Base-by-base conservation (phyloP, 108 stramenopile genomes). In the Mediolabrus comicus region DNA sequence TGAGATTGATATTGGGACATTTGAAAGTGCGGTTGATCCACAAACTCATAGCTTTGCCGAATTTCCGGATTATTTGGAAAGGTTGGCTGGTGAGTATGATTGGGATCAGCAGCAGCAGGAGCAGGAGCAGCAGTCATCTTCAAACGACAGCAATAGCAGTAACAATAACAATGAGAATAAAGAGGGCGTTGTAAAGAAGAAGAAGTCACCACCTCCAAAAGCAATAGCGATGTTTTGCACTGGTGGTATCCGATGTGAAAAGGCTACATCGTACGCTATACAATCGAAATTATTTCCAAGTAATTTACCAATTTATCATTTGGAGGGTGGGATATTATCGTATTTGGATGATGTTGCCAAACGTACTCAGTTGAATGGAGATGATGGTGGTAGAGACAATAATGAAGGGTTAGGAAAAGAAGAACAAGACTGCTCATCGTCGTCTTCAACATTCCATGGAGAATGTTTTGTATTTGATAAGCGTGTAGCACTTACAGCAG, bases 211-310 rank as follows among this genome's bases (percentile, higher is more conserved):
- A 12, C 68, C 74, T 22, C 78, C 78, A 2, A 77, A 86, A 51
- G 88, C 81, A 38, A 79, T 97, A 34, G 94, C 96, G 71, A 96
- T 98, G 95, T 98, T 95, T 85, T 98, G 97, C 72, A 94, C 92
- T 0, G 97, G 97, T 11, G 97, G 97, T 1, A 95, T 98, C 56
- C 92, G 97, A 16, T 98, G 97, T 64, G 97, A 96, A 83, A 93
- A 91, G 82, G 94, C 96, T 14, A 92, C 91, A 0, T 84, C 88
- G 9, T 86, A 72, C 29, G 71, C 76, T 29, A 51, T 76, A 16
- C 59, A 66, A 46, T 68, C 69, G 10, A 38, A 71, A 3, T 35
- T 77, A 4, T 65, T 67, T 25, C 81, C 80, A 35, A 29, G 55
- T 19, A 69, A 86, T 32, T 52, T 87, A 43, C 86, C 87, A 5